Evolutionary conservation across 140 eudicot genomes (phyloP).

Genomic region (Flaveria floridana): DNA sequence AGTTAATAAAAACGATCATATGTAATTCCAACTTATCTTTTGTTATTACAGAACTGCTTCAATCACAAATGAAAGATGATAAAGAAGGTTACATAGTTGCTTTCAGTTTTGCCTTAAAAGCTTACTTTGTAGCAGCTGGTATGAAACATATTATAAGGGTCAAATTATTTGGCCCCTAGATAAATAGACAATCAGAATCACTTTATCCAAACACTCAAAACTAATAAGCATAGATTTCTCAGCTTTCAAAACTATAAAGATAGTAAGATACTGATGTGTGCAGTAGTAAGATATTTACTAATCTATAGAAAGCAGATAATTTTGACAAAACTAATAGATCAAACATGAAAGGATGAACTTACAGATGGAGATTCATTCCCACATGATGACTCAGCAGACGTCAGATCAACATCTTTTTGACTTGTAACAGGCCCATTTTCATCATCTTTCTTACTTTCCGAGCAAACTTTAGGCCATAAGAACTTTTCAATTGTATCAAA

Average conservation of each 20-base stretch:
- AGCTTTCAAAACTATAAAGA: not conserved
- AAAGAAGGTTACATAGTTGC: not conserved
- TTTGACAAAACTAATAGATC: not conserved
- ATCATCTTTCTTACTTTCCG: slow-evolving; percentile 30
- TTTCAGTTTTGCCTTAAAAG: not conserved
- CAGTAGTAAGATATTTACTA: slow-evolving; percentile 3
- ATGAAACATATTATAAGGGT: not conserved
- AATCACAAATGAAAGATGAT: not conserved
- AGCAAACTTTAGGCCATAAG: slow-evolving; percentile 61
- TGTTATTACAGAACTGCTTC: not conserved
- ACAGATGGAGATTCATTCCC: slow-evolving; percentile 42
- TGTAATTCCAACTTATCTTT: not conserved
- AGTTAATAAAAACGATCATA: not conserved
- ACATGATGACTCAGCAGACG: slow-evolving; percentile 31
- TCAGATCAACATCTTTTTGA: slow-evolving; percentile 34
- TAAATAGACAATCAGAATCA: not conserved
- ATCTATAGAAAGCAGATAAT: slow-evolving; percentile 9
- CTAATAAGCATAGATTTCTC: not conserved
- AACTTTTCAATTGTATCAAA: slow-evolving; percentile 63
- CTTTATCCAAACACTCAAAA: not conserved
- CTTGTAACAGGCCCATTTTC: slow-evolving; percentile 40
- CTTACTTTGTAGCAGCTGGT: not conserved
- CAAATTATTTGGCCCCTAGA: not conserved
- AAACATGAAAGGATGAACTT: slow-evolving; percentile 34
- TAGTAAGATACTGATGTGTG: not conserved